Evolutionary conservation across 1,139 yeast genomes (phyloP), one percentile per base, ranked within the genome.

Genomic region (Kurtzmaniella quercitrusa): DNA sequence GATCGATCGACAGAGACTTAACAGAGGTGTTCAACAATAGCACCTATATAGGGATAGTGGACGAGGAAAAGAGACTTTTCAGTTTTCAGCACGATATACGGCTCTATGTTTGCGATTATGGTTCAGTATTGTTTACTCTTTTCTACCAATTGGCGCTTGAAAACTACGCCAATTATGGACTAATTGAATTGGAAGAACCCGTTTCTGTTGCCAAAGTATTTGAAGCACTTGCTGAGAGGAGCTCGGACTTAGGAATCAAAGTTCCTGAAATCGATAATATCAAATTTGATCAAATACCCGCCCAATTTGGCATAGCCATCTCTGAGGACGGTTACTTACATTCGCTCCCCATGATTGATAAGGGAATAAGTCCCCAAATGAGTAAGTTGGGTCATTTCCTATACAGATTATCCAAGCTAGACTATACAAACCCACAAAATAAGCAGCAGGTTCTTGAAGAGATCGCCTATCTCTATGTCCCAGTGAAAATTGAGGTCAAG

Each of bases 151-250:
- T 85, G 8, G 89, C 85, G 0, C 64, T 93, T 15, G 68, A 83
- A 1, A 91, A 88, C 47, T 90, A 94, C 63, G 79, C 85, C 41
- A 91, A 90, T 56, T 91, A 81, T 63, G 98, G 98, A 1, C 70
- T 66, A 17, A 72, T 85, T 4, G 64, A 63, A 18, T 62, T 85
- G 3, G 59, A 65, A 44, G 57, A 68, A 44, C 67, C 78, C 19
- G 42, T 75, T 9, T 40, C 58, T n/a, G 41, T 76, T 9, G 46
- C 48, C 2, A 31, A 14, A 6, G 12, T 31, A 31, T 6, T 31
- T 11, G 16, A 14, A 14, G 14, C 18, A 9, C 18, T 31, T n/a
- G 4, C 18, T 9, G 5, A 14, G 14, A 31, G 9, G 6, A 31
- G 18, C 14, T 3, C 3, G 14, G 17, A 31, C 10, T 12, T 14